Percentiles rank a stretch among this genome's conserved stretches.
phyloP scores from a whole-genome alignment of 73 alveolate genomes.

The Stentor coeruleus region DNA sequence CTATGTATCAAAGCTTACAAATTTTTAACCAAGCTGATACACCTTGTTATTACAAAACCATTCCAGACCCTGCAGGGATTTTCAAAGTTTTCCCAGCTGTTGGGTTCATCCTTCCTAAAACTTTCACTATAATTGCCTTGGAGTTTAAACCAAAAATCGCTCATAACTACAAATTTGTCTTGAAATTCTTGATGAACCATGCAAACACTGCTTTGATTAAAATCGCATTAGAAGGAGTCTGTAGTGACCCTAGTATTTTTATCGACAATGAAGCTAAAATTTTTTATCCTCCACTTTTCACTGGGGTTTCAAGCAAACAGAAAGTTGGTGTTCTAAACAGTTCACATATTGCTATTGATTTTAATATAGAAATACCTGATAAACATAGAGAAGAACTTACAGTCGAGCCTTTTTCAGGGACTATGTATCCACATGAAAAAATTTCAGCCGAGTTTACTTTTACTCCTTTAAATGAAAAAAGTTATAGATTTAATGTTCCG shows the following conservation, averaged over 20 bases:
- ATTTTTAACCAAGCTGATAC: constrained; percentile 95
- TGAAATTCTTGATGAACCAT: constrained; percentile 88
- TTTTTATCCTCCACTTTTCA: constrained; percentile 95
- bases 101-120: constrained; percentile 92
- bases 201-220: constrained; percentile 74
- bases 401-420: constrained; percentile 83
- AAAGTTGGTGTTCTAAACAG: constrained; percentile 84
- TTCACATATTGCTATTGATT: constrained; percentile 85
- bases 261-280: constrained; percentile 86
- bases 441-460: constrained; percentile 72
- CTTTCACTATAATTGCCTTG: constrained; percentile 75
- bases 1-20: constrained; percentile 88
- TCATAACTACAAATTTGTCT: constrained; percentile 76
- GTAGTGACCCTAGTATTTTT: constrained; percentile 88
- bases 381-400: constrained; percentile 81
- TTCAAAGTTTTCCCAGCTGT: constrained; percentile 87
- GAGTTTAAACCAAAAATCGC: constrained; percentile 94
- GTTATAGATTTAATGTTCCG: constrained; percentile 76
- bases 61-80: constrained; percentile 86
- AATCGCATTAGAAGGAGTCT: constrained; percentile 81
- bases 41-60: constrained; percentile 83
- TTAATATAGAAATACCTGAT: constrained; percentile 82
- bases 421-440: constrained; percentile 82
- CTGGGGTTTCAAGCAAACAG: constrained; percentile 89
- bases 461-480: constrained; percentile 86